These are phyloP conservation scores for Priceomyces medius DNA, from an alignment of 805 yeast genomes.

Conservation along the genomic window DNA sequence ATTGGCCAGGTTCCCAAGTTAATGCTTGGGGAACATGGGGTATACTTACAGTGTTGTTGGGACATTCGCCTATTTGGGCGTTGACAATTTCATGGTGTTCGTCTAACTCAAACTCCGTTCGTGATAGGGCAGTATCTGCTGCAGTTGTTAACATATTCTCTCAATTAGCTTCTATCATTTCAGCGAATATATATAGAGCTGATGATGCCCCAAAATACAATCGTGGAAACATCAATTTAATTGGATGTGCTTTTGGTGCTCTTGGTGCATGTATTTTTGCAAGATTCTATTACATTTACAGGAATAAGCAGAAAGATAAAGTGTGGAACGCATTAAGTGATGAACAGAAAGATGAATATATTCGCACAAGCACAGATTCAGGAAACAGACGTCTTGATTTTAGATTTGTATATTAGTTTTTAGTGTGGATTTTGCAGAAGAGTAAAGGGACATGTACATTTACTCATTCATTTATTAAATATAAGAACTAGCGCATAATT, in stretches of 20 bases:
- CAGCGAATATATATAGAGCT: constrained; percentile 55
- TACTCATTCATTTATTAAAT: too few species aligned
- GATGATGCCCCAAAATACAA: constrained; percentile 61
- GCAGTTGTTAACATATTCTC: constrained; percentile 64
- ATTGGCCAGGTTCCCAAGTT: constrained; percentile 40
- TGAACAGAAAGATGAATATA: constrained; percentile 52
- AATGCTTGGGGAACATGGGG: constrained; percentile 45
- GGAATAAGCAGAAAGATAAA: constrained; percentile 44
- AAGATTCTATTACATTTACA: constrained; percentile 37
- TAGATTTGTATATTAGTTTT: constrained; percentile 22
- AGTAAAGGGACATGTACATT: too few species aligned
- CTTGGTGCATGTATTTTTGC: constrained; percentile 26
- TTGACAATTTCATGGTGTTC: constrained; percentile 62
- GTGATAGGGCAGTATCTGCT: constrained; percentile 64
- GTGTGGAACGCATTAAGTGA: constrained; percentile 51
- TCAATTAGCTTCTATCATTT: constrained; percentile 55
- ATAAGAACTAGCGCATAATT: too few species aligned
- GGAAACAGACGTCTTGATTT: constrained; percentile 62
- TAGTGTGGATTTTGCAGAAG: too few species aligned
- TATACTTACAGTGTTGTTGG: constrained; percentile 37
- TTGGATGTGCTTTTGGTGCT: constrained; percentile 33
- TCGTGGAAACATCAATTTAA: constrained; percentile 51
- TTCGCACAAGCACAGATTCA: constrained; percentile 43
- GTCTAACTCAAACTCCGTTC: constrained; percentile 58
- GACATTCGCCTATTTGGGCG: constrained; percentile 53